These are phyloP conservation scores for Kuraishia cidri DNA, from an alignment of 805 yeast species.

Conservation along the genomic window DNA sequence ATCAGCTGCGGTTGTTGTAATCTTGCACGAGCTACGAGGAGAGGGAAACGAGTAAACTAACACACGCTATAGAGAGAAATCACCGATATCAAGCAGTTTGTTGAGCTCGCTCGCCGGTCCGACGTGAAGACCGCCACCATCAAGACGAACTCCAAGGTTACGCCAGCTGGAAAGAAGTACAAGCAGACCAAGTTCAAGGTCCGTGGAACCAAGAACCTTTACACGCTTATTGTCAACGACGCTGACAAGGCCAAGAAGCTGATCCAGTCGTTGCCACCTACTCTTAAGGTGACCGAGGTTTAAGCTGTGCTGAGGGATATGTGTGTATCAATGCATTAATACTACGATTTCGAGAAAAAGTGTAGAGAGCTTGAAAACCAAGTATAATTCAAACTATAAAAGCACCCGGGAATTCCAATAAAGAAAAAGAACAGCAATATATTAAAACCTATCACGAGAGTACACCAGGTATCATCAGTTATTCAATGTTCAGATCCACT, in stretches of 20 bases:
- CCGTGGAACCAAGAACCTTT: constrained; percentile 90
- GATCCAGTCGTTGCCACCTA: constrained; percentile 96
- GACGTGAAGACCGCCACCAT: constrained; percentile 91
- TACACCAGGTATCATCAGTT: too few relatives aligned
- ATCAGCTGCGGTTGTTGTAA: too few relatives aligned
- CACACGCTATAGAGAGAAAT: constrained; percentile 43
- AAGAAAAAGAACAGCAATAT: too few relatives aligned
- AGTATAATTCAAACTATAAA: too few relatives aligned
- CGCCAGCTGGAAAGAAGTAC: constrained; percentile 74
- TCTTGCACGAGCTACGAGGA: neutral
- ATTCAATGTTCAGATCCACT: too few relatives aligned
- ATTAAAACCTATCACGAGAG: too few relatives aligned
- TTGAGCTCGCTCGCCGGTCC: constrained; percentile 92
- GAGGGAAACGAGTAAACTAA: constrained; percentile 8
- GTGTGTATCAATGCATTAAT: neutral
- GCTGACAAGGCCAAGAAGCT: constrained; percentile 96
- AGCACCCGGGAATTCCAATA: too few relatives aligned
- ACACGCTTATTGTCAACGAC: constrained; percentile 94
- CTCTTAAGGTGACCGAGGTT: constrained; percentile 54
- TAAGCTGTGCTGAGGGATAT: constrained; percentile 9
- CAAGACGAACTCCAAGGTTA: constrained; percentile 83
- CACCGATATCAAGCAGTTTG: constrained; percentile 94
- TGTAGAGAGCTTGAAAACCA: too few relatives aligned
- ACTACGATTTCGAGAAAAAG: too few relatives aligned
- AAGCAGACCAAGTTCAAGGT: constrained; percentile 98